phyloP scores from a whole-genome alignment of 1,139 yeast genomes.

The Arxiozyma heterogenica region DNA sequence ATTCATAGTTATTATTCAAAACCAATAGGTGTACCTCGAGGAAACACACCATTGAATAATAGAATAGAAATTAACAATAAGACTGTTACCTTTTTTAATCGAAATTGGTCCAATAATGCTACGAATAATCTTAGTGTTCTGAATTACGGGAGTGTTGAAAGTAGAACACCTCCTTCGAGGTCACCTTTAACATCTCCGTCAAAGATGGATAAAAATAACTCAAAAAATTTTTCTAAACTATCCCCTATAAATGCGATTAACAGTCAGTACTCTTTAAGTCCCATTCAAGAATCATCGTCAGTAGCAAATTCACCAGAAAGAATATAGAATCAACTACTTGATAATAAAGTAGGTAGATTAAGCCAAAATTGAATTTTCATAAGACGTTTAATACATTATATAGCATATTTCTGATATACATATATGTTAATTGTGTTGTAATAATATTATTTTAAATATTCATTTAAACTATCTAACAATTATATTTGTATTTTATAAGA shows the following conservation, averaged over 20 bases:
- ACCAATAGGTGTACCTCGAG: slow-evolving; percentile 27
- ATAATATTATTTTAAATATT: too few species aligned
- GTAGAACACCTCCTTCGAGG: slow-evolving; percentile 4
- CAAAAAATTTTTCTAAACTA: slow-evolving; percentile 19
- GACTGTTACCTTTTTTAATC: slow-evolving; percentile 49
- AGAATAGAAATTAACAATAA: slow-evolving; percentile 43
- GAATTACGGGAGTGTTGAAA: neutral
- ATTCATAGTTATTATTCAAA: slow-evolving; percentile 31
- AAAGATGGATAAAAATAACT: slow-evolving; percentile 7
- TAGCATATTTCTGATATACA: too few species aligned
- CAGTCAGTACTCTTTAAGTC: slow-evolving; percentile 22
- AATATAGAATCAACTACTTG: neutral
- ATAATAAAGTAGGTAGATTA: neutral
- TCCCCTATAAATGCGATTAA: slow-evolving; percentile 19
- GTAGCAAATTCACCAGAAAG: slow-evolving; percentile 25
- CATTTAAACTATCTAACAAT: neutral
- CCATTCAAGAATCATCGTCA: slow-evolving; percentile 29
- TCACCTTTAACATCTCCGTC: slow-evolving; percentile 5
- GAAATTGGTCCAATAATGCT: slow-evolving; percentile 6
- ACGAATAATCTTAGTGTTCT: neutral
- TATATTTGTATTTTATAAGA: too few species aligned
- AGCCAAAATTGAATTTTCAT: too few species aligned
- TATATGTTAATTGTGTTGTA: neutral
- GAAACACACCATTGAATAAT: slow-evolving; percentile 32
- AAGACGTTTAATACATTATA: neutral